These are phyloP conservation scores for Fusarium nygamai DNA, from an alignment of 2,329 filamentous ascomycete species.

Conservation along the genomic window DNA sequence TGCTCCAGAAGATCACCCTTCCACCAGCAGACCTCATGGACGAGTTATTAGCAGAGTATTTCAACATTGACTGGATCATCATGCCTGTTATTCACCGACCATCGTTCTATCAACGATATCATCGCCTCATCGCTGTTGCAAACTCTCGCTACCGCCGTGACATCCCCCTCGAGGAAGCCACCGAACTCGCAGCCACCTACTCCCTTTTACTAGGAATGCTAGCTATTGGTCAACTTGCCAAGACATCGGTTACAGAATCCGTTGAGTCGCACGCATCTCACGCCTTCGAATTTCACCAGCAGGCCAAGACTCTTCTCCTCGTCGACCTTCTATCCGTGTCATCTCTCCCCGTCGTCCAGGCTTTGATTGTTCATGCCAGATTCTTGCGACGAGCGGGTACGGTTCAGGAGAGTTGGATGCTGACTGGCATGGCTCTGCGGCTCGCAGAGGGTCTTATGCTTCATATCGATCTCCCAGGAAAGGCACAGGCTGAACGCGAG, in stretches of 20 bases:
- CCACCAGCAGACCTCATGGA: conserved; percentile 42
- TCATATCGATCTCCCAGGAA: conserved; percentile 37
- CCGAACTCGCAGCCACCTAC: conserved; percentile 40
- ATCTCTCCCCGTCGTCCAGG: conserved; percentile 39
- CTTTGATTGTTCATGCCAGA: conserved; percentile 37
- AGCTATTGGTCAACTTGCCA: conserved; percentile 39
- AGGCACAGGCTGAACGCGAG: conserved; percentile 33
- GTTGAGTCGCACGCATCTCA: conserved; percentile 4
- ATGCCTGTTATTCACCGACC: conserved; percentile 40
- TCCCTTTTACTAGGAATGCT: conserved; percentile 41
- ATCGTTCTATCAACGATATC: conserved; percentile 40
- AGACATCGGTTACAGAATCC: conserved; percentile 1
- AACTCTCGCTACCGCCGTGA: conserved; percentile 44
- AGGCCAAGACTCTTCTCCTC: conserved; percentile 37
- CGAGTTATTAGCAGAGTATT: conserved; percentile 40
- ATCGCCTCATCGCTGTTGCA: conserved; percentile 41
- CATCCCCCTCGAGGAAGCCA: conserved; percentile 41
- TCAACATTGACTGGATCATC: conserved; percentile 40
- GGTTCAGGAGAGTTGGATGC: conserved; percentile 39
- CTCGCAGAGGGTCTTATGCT: conserved; percentile 40
- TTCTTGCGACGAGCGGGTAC: conserved; percentile 35
- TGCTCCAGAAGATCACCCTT: conserved; percentile 43
- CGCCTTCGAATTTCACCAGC: conserved; percentile 40
- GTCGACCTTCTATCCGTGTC: conserved; percentile 34
- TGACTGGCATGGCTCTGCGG: conserved; percentile 39